Percentiles rank a stretch among this genome's conserved stretches.
These are phyloP conservation scores for Sicyos baderoa DNA, from an alignment of 306 rosid genomes.

Conservation along the genomic window DNA sequence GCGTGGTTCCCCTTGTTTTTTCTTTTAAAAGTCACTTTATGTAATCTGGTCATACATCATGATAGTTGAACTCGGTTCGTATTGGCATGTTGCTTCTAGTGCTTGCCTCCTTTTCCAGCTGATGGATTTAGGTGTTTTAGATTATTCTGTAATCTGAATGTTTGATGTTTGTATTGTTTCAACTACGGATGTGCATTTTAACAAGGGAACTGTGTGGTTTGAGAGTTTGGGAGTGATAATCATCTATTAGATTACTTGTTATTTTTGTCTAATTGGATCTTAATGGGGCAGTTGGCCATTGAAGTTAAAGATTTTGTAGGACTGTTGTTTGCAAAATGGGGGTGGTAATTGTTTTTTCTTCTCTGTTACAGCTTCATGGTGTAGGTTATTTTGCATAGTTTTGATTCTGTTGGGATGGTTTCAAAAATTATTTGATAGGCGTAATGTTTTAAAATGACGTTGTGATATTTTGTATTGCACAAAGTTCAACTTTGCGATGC, in stretches of 20 bases:
- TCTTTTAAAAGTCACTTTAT: too few species aligned
- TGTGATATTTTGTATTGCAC: not conserved
- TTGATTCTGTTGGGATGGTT: not conserved
- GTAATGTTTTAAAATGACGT: not conserved
- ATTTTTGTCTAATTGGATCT: not conserved
- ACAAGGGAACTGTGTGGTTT: not conserved
- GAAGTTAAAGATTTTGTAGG: not conserved
- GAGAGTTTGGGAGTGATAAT: not conserved
- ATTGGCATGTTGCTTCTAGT: too few species aligned
- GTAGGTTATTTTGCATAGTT: not conserved
- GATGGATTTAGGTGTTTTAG: too few species aligned
- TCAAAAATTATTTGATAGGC: not conserved
- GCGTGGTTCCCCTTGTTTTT: too few species aligned
- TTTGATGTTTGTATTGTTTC: not conserved
- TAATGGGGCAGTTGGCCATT: slow-evolving; percentile 6
- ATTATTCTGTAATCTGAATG: too few species aligned
- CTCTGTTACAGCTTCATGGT: not conserved
- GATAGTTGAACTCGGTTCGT: too few species aligned
- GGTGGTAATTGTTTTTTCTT: not conserved
- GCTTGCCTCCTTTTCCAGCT: too few species aligned
- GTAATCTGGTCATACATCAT: too few species aligned
- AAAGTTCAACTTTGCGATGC: not conserved
- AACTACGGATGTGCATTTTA: not conserved
- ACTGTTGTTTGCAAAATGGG: not conserved
- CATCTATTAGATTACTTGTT: not conserved